These are phyloP conservation scores for Cordyceps pruinosa DNA, from an alignment of 2,329 filamentous ascomycete species.

Conservation along the genomic window DNA sequence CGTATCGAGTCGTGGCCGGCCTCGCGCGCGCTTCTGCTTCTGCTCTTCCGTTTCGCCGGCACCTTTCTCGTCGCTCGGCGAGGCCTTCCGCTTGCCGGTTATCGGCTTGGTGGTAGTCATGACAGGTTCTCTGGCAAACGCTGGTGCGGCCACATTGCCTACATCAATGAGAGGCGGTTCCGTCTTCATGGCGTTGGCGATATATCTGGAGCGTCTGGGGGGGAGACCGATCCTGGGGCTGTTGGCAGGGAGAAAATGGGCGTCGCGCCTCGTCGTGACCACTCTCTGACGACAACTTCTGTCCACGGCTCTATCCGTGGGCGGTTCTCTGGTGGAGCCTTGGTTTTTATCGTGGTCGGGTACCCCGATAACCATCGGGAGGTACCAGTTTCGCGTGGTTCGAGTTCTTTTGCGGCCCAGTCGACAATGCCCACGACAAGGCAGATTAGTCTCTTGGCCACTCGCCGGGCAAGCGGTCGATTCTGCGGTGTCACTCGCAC, in stretches of 20 bases:
- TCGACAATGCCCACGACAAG: background rate
- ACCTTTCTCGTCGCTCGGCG: constrained; percentile 11
- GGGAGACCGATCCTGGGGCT: background rate
- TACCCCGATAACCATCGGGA: background rate
- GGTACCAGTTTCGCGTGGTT: background rate
- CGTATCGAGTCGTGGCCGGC: constrained; percentile 68
- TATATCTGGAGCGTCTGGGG: background rate
- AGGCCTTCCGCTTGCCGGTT: constrained; percentile 19
- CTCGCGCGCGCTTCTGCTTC: constrained; percentile 56
- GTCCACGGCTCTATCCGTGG: background rate
- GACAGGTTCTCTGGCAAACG: background rate
- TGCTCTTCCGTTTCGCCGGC: constrained; percentile 33
- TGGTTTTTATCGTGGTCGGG: background rate
- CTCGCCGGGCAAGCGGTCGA: background rate
- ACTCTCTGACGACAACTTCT: background rate
- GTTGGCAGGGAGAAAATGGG: background rate
- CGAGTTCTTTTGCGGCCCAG: background rate
- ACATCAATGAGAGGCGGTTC: background rate
- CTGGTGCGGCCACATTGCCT: background rate
- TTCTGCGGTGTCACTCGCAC: background rate
- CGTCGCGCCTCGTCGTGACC: background rate
- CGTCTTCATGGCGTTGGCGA: background rate
- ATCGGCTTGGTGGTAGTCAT: background rate
- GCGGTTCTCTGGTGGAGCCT: background rate
- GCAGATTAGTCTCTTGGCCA: background rate